phyloP scores from a whole-genome alignment of 1,284 basidiomycete species.

The Puccinia coronata region DNA sequence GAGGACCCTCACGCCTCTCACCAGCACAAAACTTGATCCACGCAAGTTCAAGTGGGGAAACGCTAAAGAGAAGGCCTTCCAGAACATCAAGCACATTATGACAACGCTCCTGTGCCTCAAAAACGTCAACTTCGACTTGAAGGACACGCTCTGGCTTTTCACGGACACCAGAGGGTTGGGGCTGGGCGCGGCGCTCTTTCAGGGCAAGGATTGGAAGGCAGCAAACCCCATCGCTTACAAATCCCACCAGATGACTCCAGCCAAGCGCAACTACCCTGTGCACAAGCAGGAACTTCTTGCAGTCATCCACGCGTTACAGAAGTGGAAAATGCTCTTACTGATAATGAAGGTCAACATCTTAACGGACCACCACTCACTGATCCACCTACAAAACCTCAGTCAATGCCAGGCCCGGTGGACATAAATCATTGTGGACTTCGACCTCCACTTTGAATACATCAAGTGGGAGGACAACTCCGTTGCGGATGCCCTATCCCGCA shows the following conservation, averaged over 20 bases:
- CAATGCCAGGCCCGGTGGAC: slow-evolving; percentile 60
- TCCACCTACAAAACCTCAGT: too few relatives aligned
- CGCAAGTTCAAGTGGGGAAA: not conserved
- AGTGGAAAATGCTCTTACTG: too few relatives aligned
- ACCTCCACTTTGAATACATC: slow-evolving; percentile 57
- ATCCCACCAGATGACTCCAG: too few relatives aligned
- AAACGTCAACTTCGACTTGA: not conserved
- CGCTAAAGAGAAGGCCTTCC: not conserved
- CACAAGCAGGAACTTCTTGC: too few relatives aligned
- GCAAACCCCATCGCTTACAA: too few relatives aligned
- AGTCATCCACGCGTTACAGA: too few relatives aligned
- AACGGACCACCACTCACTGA: too few relatives aligned
- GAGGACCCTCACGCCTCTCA: not conserved
- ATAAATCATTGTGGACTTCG: slow-evolving; percentile 59
- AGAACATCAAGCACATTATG: not conserved
- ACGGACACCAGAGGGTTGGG: not conserved
- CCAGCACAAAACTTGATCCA: not conserved
- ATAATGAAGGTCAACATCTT: too few relatives aligned
- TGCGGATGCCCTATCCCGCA: slow-evolving; percentile 59
- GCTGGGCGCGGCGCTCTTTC: not conserved
- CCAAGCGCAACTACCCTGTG: too few relatives aligned
- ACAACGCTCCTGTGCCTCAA: not conserved
- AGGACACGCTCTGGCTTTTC: not conserved
- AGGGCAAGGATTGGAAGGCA: not conserved
- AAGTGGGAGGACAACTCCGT: slow-evolving; percentile 59